Base-by-base conservation (phyloP, 768 basidiomycete species). In the Gloeophyllum trabeum region DNA sequence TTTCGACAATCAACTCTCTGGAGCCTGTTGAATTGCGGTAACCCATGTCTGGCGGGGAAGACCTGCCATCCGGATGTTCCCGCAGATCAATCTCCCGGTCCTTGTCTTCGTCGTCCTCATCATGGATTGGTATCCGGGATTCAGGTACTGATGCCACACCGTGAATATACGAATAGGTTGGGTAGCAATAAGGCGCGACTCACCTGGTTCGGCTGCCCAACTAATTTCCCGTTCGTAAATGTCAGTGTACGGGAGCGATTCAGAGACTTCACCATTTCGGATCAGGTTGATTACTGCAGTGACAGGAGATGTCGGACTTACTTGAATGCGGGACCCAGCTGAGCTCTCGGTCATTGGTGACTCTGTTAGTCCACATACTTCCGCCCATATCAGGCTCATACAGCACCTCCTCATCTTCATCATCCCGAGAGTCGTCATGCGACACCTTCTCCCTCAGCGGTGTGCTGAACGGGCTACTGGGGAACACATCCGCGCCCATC, bases 241-340 rank as follows among this genome's bases (percentile, higher is more conserved):
- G n/a, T n/a, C n/a, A n/a, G n/a, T n/a, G n/a, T n/a, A n/a, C n/a
- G n/a, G n/a, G n/a, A n/a, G n/a, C n/a, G n/a, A n/a, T n/a, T n/a
- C n/a, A n/a, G n/a, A n/a, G n/a, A n/a, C n/a, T n/a, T n/a, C n/a
- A n/a, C n/a, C n/a, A n/a, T n/a, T n/a, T n/a, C n/a, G n/a, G n/a
- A n/a, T n/a, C n/a, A n/a, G n/a, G n/a, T n/a, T n/a, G n/a, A n/a
- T n/a, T n/a, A n/a, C n/a, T n/a, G n/a, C n/a, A n/a, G n/a, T n/a
- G n/a, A n/a, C n/a, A n/a, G n/a, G 2, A 38, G 1, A 20, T 19
- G n/a, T 5, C n/a, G 24, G 32, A 63, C 75, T 50, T 51, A 84
- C 85, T 77, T 55, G 72, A 79, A 37, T 78, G 75, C 32, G 81
- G 83, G 26, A 84, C 65, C 85, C 85, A 89, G 52, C 85, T 89